Evolutionary conservation across 495 filamentous ascomycete species (phyloP).

Genomic region (Alectoria sarmentosa): DNA sequence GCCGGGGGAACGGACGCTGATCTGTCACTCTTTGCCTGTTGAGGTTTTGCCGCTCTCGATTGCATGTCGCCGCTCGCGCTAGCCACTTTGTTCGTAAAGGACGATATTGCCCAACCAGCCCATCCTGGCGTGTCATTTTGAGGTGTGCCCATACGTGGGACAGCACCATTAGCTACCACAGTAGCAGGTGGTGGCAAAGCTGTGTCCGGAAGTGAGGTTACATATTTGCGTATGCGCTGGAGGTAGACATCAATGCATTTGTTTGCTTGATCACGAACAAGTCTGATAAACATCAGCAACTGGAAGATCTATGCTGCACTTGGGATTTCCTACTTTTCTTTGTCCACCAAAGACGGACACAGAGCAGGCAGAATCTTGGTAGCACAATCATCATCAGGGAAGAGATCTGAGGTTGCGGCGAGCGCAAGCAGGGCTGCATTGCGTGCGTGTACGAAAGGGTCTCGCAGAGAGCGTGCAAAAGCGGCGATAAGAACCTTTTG

Average conservation of each 20-base stretch:
- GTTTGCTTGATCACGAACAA: conserved; percentile 82
- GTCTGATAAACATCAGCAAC: conserved; percentile 31
- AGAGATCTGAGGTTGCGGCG: conserved; percentile 74
- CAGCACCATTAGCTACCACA: conserved; percentile 35
- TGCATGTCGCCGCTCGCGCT: conserved; percentile 80
- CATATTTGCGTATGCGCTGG: conserved; percentile 71
- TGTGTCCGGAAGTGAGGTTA: conserved; percentile 72
- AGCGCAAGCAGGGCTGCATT: conserved; percentile 84
- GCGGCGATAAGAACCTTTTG: conserved; percentile 89
- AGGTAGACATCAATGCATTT: conserved; percentile 90
- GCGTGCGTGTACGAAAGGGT: conserved; percentile 89
- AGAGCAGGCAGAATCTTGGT: conserved; percentile 71
- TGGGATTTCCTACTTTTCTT: conserved; percentile 58
- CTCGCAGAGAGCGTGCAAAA: conserved; percentile 78
- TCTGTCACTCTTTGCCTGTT: conserved; percentile 33
- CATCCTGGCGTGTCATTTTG: conserved; percentile 64
- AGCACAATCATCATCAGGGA: conserved; percentile 88
- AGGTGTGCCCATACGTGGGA: conserved; percentile 67
- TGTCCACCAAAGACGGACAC: conserved; percentile 75
- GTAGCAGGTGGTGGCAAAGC: conserved; percentile 46
- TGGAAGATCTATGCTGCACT: not conserved
- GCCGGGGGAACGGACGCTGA: conserved; percentile 41
- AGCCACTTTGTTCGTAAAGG: conserved; percentile 92
- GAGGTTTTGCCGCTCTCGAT: conserved; percentile 33
- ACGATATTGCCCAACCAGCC: conserved; percentile 97